phyloP scores from a whole-genome alignment of 768 basidiomycete genomes.

The Boletus patriciae region DNA sequence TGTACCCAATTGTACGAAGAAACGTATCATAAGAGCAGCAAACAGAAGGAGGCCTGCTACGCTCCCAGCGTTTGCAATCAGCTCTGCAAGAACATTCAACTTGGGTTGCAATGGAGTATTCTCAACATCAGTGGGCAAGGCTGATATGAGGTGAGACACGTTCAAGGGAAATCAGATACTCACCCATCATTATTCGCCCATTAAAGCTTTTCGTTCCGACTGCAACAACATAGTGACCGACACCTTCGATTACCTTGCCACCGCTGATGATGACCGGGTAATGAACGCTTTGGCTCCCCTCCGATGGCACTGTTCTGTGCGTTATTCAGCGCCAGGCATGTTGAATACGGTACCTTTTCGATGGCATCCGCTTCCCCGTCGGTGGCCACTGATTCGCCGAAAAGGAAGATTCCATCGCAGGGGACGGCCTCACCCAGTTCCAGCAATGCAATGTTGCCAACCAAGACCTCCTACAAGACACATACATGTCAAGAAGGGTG shows the following conservation, averaged over 20 bases:
- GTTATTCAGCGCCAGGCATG: constrained; percentile 57
- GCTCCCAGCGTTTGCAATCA: constrained; percentile 91
- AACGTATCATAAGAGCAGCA: constrained; percentile 83
- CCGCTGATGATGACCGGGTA: constrained; percentile 71
- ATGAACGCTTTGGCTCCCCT: constrained; percentile 16
- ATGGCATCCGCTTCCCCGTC: constrained; percentile 98
- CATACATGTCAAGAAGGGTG: constrained; percentile 5
- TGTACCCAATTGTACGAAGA: constrained; percentile 84
- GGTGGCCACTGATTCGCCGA: constrained; percentile 93
- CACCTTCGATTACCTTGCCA: constrained; percentile 91
- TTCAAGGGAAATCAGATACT: background rate
- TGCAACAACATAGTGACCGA: constrained; percentile 88
- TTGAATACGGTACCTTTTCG: constrained; percentile 77
- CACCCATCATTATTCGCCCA: constrained; percentile 97
- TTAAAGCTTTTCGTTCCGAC: constrained; percentile 94
- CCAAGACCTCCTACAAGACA: constrained; percentile 73
- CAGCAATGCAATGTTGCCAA: constrained; percentile 87
- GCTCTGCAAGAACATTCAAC: constrained; percentile 88
- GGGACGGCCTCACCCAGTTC: constrained; percentile 97
- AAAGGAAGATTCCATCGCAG: constrained; percentile 92
- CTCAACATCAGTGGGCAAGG: constrained; percentile 82
- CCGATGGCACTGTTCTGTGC: constrained; percentile 30
- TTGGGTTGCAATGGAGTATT: constrained; percentile 93
- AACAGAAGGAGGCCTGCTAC: constrained; percentile 83
- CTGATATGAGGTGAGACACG: constrained; percentile 38